A percentile compares a stretch with the other conserved stretches of the same genome.
Conservation (phyloP, 306 rosid genomes). For the Trifolium repens region DNA sequence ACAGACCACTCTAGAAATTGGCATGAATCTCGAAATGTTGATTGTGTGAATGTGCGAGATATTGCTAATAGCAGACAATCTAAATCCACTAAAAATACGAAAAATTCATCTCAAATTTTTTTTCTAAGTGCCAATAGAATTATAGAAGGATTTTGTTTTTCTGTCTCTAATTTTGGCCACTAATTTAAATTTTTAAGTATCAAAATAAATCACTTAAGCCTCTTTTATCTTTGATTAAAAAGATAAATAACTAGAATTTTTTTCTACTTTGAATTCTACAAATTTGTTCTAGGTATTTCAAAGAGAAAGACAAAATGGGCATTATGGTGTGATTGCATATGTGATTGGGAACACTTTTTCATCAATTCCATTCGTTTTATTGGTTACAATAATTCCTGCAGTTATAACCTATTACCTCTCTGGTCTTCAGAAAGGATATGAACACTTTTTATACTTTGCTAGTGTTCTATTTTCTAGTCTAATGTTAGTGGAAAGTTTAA, state of each 20-base stretch:
- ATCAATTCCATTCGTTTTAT: slow-evolving; percentile 51
- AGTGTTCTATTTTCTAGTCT: slow-evolving; percentile 52
- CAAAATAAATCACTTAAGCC: no score
- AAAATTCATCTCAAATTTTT: background rate
- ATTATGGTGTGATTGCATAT: slow-evolving; percentile 63
- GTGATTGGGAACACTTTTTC: slow-evolving; percentile 70
- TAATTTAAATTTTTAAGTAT: no score
- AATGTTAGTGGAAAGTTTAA: slow-evolving; percentile 74
- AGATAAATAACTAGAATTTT: no score
- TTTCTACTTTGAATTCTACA: no score
- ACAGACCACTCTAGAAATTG: no score
- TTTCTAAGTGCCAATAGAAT: no score
- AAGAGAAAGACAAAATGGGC: slow-evolving; percentile 72
- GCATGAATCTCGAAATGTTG: no score
- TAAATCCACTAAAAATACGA: no score
- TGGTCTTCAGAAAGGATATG: slow-evolving; percentile 56
- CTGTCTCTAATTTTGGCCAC: background rate
- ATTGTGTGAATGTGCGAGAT: no score
- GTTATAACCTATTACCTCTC: slow-evolving; percentile 55
- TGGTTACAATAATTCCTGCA: slow-evolving; percentile 62
- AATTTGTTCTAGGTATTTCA: slow-evolving; percentile 41
- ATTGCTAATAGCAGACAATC: background rate
- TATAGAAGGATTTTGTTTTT: no score
- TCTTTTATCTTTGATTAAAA: no score
- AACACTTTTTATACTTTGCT: slow-evolving; percentile 53